Base-by-base conservation (phyloP, 306 rosid species). In the Ochetophila trinervis region DNA sequence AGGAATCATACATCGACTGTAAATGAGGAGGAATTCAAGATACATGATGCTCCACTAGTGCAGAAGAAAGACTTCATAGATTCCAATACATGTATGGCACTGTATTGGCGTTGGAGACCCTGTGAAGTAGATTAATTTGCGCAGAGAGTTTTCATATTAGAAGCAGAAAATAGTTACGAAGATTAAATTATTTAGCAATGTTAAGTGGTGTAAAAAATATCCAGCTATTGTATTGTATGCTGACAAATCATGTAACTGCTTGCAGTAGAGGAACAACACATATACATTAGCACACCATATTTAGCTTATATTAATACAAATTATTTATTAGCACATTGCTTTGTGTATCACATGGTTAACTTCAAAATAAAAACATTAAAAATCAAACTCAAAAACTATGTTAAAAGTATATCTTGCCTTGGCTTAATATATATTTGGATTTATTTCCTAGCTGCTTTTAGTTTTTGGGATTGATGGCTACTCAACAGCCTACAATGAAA, bases 41-140 rank as follows among this genome's bases (percentile, higher is more conserved):
- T 79, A 67, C 91, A 89, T 17, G 75, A 73, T 57, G 86, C 80
- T 20, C 90, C 89, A 42, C 74, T 66, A 6, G n/a, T 30, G 55
- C 78, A 36, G 69, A 89, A 84, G 79, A 75, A 78, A 61, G 78
- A 76, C 65, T 85, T 83, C 15, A 81, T 71, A 51, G 85, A 74
- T 76, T 92, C 85, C 82, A 89, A 70, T 58, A 92, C 87, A 76
- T 81, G 71, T 63, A 87, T 32, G 83, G 96, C 96, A 74, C 87
- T 72, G 65, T 84, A 70, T 61, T 82, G 88, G 68, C 84, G 76
- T 48, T 74, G 83, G 62, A 89, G 84, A 53, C 87, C 91, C 95
- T 87, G 68, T 32, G 69, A 65, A 78, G 58, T 67, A 74, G 56
- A 60, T 18, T 71, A 42, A 47, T 69, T 44, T 62, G 62, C 30